Evolutionary conservation across 805 yeast species (phyloP).

Genomic region (Kazachstania africana): DNA sequence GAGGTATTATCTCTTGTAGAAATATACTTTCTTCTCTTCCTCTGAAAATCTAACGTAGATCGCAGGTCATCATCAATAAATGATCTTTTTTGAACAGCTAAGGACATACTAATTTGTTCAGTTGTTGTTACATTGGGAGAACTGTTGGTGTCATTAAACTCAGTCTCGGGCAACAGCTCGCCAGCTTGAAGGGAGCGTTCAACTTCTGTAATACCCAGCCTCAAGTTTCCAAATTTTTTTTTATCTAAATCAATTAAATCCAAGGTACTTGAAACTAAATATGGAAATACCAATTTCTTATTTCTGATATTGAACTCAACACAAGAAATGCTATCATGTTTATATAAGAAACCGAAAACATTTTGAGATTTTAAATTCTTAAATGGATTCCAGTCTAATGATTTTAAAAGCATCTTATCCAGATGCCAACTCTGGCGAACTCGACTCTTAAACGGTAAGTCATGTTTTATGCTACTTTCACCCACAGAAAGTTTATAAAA

Average conservation of each 20-base stretch:
- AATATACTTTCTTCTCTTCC: slow-evolving; percentile 1
- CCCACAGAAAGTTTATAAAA: slow-evolving; percentile 7
- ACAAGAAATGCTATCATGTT: neutral
- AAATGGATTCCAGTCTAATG: slow-evolving; percentile 16
- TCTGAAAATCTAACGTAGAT: slow-evolving; percentile 6
- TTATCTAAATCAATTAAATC: slow-evolving; percentile 9
- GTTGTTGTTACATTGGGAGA: neutral
- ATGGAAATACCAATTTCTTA: slow-evolving; percentile 1
- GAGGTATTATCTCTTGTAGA: neutral
- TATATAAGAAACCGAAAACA: neutral
- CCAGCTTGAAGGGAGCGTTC: too few species aligned
- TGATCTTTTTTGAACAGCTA: slow-evolving; percentile 14
- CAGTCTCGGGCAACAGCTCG: neutral
- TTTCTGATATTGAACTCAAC: neutral
- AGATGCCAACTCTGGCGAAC: slow-evolving; percentile 9
- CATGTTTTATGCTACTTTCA: neutral
- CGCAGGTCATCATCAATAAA: slow-evolving; percentile 14
- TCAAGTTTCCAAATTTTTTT: slow-evolving; percentile 5
- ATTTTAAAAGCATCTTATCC: slow-evolving; percentile 5
- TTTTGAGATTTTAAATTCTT: neutral
- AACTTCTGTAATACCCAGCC: neutral
- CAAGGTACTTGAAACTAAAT: slow-evolving; percentile 2
- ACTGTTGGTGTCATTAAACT: neutral
- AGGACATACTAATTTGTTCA: slow-evolving; percentile 6
- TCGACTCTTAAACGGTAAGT: neutral